Percentiles rank a stretch among this genome's conserved stretches.
phyloP scores from a whole-genome alignment of 257 asterid genomes.

The Buddleja alternifolia region DNA sequence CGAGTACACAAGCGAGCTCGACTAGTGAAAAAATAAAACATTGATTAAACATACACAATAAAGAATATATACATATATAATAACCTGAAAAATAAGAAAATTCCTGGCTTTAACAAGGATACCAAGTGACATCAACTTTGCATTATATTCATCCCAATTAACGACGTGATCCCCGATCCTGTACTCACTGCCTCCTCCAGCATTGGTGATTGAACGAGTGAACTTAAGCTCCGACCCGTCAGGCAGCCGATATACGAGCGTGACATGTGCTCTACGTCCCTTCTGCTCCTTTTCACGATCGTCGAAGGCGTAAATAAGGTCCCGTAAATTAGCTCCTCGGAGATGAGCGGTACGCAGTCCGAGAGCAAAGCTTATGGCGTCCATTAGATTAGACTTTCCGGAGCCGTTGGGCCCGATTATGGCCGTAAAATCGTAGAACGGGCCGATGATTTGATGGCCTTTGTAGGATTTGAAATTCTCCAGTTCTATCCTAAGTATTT shows the following conservation, averaged over 20 bases:
- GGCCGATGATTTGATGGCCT: slow-evolving; percentile 86
- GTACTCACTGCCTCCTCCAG: slow-evolving; percentile 89
- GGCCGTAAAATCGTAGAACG: slow-evolving; percentile 93
- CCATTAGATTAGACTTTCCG: slow-evolving; percentile 98
- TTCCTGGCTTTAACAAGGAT: slow-evolving; percentile 94
- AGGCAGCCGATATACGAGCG: slow-evolving; percentile 70
- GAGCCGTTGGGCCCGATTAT: slow-evolving; percentile 96
- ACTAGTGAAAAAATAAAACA: too few relatives aligned
- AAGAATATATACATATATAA: too few relatives aligned
- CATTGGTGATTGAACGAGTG: slow-evolving; percentile 78
- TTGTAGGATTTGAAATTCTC: slow-evolving; percentile 94
- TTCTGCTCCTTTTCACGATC: slow-evolving; percentile 85
- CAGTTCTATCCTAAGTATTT: slow-evolving; percentile 80
- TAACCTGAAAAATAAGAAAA: slow-evolving; percentile 99
- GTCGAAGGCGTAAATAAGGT: slow-evolving; percentile 83
- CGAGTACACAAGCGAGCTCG: too few relatives aligned
- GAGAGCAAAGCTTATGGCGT: slow-evolving; percentile 95
- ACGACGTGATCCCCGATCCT: slow-evolving; percentile 63
- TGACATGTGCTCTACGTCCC: slow-evolving; percentile 84
- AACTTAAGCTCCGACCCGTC: slow-evolving; percentile 72
- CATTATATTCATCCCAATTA: slow-evolving; percentile 82
- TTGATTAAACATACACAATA: too few relatives aligned
- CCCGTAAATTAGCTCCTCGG: slow-evolving; percentile 85
- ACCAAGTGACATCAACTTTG: slow-evolving; percentile 71
- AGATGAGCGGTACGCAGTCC: slow-evolving; percentile 98